Evolutionary conservation across 2,329 filamentous ascomycete species (phyloP).

Genomic region (Xylariaceae sp.): DNA sequence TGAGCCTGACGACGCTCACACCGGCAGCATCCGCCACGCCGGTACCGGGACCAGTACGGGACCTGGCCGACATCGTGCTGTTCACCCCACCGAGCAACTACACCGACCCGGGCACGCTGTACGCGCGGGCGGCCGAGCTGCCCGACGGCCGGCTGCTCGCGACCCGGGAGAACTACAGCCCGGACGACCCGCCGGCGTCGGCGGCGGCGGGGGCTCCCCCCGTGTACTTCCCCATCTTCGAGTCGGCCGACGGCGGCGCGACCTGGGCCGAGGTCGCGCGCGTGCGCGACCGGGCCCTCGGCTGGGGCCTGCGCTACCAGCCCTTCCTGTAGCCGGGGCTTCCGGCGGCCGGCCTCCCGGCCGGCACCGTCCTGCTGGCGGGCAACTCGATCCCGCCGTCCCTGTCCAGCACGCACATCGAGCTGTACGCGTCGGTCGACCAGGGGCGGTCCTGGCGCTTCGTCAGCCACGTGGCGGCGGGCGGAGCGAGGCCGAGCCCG

Average conservation of each 20-base stretch:
- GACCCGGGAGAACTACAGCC: conserved; percentile 51
- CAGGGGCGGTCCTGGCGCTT: conserved; percentile 58
- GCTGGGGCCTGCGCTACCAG: conserved; percentile 61
- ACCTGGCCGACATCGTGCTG: conserved; percentile 15
- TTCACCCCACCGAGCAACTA: conserved; percentile 36
- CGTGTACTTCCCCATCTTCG: conserved; percentile 47
- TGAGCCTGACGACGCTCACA: too few relatives aligned
- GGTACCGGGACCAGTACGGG: too few relatives aligned
- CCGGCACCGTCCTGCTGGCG: conserved; percentile 56
- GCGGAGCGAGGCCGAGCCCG: conserved; percentile 53
- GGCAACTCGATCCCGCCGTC: conserved; percentile 54
- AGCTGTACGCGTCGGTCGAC: conserved; percentile 59
- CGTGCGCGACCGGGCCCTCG: conserved; percentile 56
- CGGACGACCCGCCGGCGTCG: conserved; percentile 32
- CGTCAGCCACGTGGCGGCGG: conserved; percentile 56
- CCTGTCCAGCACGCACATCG: conserved; percentile 57
- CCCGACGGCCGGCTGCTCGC: conserved; percentile 39
- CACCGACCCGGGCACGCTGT: conserved; percentile 35
- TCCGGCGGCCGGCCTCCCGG: conserved; percentile 51
- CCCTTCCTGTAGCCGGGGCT: conserved; percentile 54
- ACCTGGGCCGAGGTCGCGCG: conserved; percentile 58
- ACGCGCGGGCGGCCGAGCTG: conserved; percentile 37
- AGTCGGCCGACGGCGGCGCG: conserved; percentile 44
- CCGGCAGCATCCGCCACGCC: too few relatives aligned
- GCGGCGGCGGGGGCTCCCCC: too few relatives aligned